Conservation (phyloP, 805 yeast species). For the Sugiyamaella americana region DNA sequence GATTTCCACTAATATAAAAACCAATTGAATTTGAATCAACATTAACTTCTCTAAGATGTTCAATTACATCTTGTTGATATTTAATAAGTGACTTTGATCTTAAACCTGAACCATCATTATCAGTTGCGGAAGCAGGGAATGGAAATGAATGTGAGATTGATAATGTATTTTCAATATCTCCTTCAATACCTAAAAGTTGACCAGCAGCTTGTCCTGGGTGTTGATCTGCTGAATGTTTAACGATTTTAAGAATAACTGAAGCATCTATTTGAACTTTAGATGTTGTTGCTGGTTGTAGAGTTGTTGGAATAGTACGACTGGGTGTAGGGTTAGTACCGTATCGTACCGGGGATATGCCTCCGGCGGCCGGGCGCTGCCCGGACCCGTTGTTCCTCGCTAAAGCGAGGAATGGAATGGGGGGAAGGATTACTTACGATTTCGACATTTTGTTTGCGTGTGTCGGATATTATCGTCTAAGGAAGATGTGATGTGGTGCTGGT, state of each 20-base stretch:
- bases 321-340: too few relatives aligned
- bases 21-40: conserved; percentile 69
- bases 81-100: conserved; percentile 55
- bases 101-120: conserved; percentile 58
- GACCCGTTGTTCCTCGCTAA: too few relatives aligned
- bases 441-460: too few relatives aligned
- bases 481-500: too few relatives aligned
- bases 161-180: conserved; percentile 42
- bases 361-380: too few relatives aligned
- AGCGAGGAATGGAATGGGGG: too few relatives aligned
- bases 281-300: conserved; percentile 6
- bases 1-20: conserved; percentile 67
- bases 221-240: conserved; percentile 61
- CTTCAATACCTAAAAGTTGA: conserved; percentile 68
- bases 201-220: conserved; percentile 62
- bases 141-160: conserved; percentile 57
- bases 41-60: conserved; percentile 54
- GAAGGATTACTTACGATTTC: too few relatives aligned
- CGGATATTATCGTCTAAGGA: too few relatives aligned
- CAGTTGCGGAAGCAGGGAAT: conserved; percentile 48
- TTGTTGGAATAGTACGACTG: too few relatives aligned
- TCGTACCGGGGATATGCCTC: too few relatives aligned
- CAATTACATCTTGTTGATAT: conserved; percentile 63
- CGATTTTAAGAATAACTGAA: conserved; percentile 44
- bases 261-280: conserved; percentile 23